Conservation (phyloP, 2,329 filamentous ascomycete species). For the Xylariomycetidae sp. region DNA sequence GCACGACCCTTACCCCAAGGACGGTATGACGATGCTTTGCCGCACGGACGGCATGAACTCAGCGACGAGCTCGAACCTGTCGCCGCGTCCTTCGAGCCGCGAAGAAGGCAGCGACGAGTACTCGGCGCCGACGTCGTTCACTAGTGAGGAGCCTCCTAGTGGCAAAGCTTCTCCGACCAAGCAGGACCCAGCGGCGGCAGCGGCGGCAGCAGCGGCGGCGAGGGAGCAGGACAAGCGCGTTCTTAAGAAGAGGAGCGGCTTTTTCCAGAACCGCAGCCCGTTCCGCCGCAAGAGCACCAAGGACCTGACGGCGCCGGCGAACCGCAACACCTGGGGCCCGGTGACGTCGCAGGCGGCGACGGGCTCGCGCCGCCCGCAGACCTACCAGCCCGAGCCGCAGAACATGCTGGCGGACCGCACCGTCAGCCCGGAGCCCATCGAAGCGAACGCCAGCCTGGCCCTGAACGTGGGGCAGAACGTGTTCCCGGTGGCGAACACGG, state of each 20-base stretch:
- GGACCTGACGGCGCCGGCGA: conserved; percentile 46
- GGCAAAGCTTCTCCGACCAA: conserved; percentile 71
- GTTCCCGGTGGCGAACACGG: conserved; percentile 81
- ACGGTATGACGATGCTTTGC: conserved; percentile 97
- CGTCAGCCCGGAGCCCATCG: conserved; percentile 75
- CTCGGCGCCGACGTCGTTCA: conserved; percentile 82
- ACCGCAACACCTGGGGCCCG: conserved; percentile 56
- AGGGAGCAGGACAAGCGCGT: conserved; percentile 59
- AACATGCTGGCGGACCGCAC: conserved; percentile 36
- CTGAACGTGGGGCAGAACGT: conserved; percentile 95
- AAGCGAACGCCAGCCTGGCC: conserved; percentile 86
- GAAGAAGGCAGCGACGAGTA: conserved; percentile 90
- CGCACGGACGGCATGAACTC: conserved; percentile 62
- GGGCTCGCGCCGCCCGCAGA: conserved; percentile 31
- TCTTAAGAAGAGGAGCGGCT: conserved; percentile 69
- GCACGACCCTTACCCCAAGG: conserved; percentile 88
- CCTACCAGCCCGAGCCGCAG: conserved; percentile 33
- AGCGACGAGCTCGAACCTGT: conserved; percentile 17
- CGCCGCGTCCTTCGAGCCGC: conserved; percentile 67
- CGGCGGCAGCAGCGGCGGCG: conserved; percentile 33
- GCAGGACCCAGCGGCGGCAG: conserved; percentile 32
- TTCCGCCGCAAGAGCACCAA: conserved; percentile 91
- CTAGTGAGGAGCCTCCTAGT: conserved; percentile 74
- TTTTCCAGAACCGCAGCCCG: conserved; percentile 88
- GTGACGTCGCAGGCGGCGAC: conserved; percentile 13